phyloP scores from a whole-genome alignment of 352 stramenopile genomes.

The Plasmopara halstedii region DNA sequence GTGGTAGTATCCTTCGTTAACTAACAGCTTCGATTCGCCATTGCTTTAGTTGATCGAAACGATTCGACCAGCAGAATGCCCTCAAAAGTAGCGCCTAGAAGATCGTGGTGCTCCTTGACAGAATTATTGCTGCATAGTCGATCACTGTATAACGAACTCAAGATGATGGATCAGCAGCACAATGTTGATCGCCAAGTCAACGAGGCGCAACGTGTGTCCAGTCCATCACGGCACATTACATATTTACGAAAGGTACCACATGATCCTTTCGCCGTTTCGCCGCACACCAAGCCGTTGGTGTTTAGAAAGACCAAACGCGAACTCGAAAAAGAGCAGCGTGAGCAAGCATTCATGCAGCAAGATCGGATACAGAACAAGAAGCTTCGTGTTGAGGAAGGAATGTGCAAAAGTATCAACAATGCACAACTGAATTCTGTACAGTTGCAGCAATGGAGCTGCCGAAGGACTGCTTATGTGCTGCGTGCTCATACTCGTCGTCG shows the following conservation, averaged over 20 bases:
- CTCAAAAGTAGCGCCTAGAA: conserved; percentile 38
- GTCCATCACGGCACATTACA: conserved; percentile 1
- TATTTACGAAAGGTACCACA: conserved; percentile 2
- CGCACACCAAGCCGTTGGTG: conserved; percentile 27
- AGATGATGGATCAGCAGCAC: conserved; percentile 33
- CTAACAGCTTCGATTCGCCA: conserved; percentile 1
- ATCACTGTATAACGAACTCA: conserved; percentile 23
- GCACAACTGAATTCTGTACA: conserved; percentile 13
- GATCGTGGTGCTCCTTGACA: conserved; percentile 21
- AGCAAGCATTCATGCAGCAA: conserved; percentile 2
- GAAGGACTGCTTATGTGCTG: conserved; percentile 9
- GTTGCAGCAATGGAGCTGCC: conserved; percentile 16
- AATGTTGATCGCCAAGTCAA: conserved; percentile 12
- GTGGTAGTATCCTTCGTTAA: background rate
- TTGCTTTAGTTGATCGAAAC: conserved; percentile 6
- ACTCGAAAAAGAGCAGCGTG: conserved; percentile 32
- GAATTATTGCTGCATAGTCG: conserved; percentile 32
- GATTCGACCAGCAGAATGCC: conserved; percentile 17
- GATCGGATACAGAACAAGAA: conserved; percentile 17
- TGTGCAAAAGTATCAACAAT: background rate
- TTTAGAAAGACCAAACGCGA: conserved; percentile 55
- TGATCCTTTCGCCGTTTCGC: conserved; percentile 7
- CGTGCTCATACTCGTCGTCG: conserved; percentile 25
- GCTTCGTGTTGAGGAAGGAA: conserved; percentile 7
- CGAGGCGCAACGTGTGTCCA: conserved; percentile 13